Percentiles rank a stretch among this genome's conserved stretches.
These are phyloP conservation scores for Tuber indicum DNA, from an alignment of 495 filamentous ascomycete species.

Conservation along the genomic window DNA sequence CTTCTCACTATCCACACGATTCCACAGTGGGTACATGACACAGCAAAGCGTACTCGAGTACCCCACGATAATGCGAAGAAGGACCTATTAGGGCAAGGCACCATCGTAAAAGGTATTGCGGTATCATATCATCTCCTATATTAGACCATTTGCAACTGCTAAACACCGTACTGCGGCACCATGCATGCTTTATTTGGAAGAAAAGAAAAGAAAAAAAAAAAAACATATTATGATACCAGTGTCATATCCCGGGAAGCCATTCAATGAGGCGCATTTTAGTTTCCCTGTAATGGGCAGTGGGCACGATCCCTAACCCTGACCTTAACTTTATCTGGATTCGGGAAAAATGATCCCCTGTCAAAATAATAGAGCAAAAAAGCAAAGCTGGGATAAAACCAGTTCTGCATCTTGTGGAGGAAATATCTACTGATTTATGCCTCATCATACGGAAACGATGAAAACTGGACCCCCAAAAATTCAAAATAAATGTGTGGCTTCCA, in stretches of 20 bases:
- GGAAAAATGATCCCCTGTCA: conserved; percentile 1
- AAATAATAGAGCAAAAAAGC: not conserved
- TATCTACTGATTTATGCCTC: not conserved
- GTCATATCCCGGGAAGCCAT: not conserved
- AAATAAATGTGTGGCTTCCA: not conserved
- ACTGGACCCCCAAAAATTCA: not conserved
- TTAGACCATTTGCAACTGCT: not conserved
- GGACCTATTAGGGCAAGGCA: too few species aligned
- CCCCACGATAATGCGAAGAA: too few species aligned
- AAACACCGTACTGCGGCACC: not conserved
- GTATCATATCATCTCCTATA: too few species aligned
- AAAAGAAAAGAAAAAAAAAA: not conserved
- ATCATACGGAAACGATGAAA: not conserved
- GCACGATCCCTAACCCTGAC: conserved; percentile 5
- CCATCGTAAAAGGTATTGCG: too few species aligned
- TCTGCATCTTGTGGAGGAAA: not conserved
- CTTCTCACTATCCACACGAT: too few species aligned
- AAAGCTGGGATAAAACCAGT: not conserved
- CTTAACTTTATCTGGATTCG: conserved; percentile 1
- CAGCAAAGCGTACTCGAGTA: too few species aligned
- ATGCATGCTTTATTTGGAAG: not conserved
- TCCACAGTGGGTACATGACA: too few species aligned
- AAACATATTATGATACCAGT: too few species aligned
- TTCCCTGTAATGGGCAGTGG: not conserved
- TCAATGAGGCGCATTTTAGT: not conserved